These are phyloP conservation scores for Fusarium sp. DNA, from an alignment of 2,329 filamentous ascomycete species.

Conservation along the genomic window DNA sequence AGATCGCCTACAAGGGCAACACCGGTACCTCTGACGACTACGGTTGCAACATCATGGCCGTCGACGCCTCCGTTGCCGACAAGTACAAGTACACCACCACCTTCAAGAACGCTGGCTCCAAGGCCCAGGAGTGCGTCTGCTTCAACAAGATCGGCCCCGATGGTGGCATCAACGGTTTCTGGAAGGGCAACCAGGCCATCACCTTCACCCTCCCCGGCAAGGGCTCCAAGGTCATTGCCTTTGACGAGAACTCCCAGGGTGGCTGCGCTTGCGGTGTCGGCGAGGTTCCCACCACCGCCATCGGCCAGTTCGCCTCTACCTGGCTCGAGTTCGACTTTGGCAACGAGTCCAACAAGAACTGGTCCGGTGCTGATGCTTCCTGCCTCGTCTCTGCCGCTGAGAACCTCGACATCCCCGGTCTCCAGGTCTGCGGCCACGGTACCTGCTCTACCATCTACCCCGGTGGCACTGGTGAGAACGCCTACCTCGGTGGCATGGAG, in stretches of 20 bases:
- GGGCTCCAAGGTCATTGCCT: slow-evolving; percentile 55
- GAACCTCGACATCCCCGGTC: slow-evolving; percentile 47
- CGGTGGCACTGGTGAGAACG: slow-evolving; percentile 51
- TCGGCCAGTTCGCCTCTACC: slow-evolving; percentile 57
- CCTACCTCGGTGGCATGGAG: slow-evolving; percentile 54
- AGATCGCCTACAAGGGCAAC: slow-evolving; percentile 64
- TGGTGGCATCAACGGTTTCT: slow-evolving; percentile 61
- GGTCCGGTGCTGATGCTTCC: slow-evolving; percentile 64
- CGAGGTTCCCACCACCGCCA: slow-evolving; percentile 48
- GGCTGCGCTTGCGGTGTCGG: slow-evolving; percentile 57
- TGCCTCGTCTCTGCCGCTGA: slow-evolving; percentile 57
- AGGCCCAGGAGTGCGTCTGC: slow-evolving; percentile 55
- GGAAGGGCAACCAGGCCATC: slow-evolving; percentile 54
- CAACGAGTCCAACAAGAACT: slow-evolving; percentile 58
- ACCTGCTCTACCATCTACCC: slow-evolving; percentile 57
- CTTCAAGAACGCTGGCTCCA: slow-evolving; percentile 53
- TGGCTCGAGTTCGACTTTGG: slow-evolving; percentile 65
- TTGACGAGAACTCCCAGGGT: slow-evolving; percentile 61
- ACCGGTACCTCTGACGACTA: slow-evolving; percentile 54
- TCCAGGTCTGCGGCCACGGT: slow-evolving; percentile 53
- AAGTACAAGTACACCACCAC: slow-evolving; percentile 59
- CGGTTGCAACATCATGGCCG: slow-evolving; percentile 65
- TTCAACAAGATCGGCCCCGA: slow-evolving; percentile 65
- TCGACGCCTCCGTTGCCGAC: slow-evolving; percentile 50
- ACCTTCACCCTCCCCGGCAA: slow-evolving; percentile 55